A percentile compares a stretch with the other conserved stretches of the same genome.
Conservation (phyloP, 2,329 filamentous ascomycete genomes). For the Hypomyces perniciosus region DNA sequence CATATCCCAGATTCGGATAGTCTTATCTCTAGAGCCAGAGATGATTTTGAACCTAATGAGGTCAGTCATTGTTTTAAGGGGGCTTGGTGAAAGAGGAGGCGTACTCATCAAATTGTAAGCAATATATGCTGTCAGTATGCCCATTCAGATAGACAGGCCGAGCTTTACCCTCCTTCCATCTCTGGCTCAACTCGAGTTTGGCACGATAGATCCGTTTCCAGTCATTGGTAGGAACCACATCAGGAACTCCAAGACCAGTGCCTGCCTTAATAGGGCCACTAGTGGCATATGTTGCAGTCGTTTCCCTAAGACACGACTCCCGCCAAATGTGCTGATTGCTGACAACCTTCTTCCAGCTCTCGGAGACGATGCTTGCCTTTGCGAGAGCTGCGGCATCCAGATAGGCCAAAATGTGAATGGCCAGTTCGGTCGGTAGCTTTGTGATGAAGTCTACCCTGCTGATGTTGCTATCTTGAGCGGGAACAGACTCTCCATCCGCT, state of each 20-base stretch:
- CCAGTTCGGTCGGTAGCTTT: conserved; percentile 50
- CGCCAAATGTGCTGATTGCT: conserved; percentile 57
- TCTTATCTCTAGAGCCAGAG: conserved; percentile 90
- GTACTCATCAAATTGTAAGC: conserved; percentile 94
- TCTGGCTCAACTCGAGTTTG: conserved; percentile 65
- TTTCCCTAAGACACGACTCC: conserved; percentile 56
- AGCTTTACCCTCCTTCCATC: conserved; percentile 75
- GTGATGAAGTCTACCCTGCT: conserved; percentile 54
- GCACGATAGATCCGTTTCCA: conserved; percentile 84
- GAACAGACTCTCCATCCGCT: conserved; percentile 25
- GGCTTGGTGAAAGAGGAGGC: conserved; percentile 21
- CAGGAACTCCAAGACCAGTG: conserved; percentile 51
- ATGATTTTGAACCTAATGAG: conserved; percentile 76
- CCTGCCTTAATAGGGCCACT: conserved; percentile 47
- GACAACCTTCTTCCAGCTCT: conserved; percentile 41
- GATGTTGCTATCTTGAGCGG: conserved; percentile 35
- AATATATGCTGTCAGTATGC: conserved; percentile 94
- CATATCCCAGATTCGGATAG: conserved; percentile 94
- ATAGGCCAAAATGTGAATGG: conserved; percentile 51
- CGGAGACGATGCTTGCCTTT: conserved; percentile 45
- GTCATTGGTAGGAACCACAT: conserved; percentile 56
- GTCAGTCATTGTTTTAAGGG: not conserved
- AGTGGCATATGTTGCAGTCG: conserved; percentile 55
- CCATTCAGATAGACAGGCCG: conserved; percentile 85
- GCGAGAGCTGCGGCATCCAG: conserved; percentile 49